Evolutionary conservation across 179 eudicot species (phyloP).

Genomic region (Spergularia azorica): DNA sequence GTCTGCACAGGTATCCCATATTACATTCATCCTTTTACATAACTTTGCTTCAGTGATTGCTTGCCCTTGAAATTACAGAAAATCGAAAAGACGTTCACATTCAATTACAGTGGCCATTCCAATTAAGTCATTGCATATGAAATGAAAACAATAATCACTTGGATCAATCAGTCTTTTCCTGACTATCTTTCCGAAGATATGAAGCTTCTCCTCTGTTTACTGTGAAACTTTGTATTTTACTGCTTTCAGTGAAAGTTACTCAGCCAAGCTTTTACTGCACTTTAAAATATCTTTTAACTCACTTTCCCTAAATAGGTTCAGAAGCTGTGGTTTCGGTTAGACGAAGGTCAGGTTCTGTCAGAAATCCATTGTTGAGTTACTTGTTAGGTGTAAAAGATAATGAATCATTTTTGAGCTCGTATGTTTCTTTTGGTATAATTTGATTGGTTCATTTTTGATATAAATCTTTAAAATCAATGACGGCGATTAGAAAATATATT

Average conservation of each 20-base stretch:
- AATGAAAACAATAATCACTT: no score
- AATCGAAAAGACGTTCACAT: background rate
- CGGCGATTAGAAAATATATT: background rate
- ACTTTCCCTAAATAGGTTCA: conserved; percentile 13
- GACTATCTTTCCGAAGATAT: background rate
- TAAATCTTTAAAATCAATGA: background rate
- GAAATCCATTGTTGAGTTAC: conserved; percentile 5
- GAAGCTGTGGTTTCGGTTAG: background rate
- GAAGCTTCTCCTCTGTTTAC: conserved; percentile 6
- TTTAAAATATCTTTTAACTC: conserved; percentile 18
- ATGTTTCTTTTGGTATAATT: background rate
- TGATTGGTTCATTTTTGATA: background rate
- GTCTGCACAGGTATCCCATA: conserved; percentile 11
- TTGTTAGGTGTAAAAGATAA: conserved; percentile 21
- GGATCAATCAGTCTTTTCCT: background rate
- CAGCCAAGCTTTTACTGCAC: conserved; percentile 33
- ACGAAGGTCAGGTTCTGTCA: background rate
- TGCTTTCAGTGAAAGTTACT: conserved; percentile 12
- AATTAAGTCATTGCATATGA: no score
- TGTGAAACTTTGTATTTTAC: conserved; percentile 5
- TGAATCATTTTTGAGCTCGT: conserved; percentile 16
- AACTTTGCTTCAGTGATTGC: background rate
- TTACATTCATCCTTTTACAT: background rate
- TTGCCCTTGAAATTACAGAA: background rate
- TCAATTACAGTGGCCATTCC: background rate